Conservation (phyloP, 352 stramenopile species). For the Globisporangium mamillatum region DNA sequence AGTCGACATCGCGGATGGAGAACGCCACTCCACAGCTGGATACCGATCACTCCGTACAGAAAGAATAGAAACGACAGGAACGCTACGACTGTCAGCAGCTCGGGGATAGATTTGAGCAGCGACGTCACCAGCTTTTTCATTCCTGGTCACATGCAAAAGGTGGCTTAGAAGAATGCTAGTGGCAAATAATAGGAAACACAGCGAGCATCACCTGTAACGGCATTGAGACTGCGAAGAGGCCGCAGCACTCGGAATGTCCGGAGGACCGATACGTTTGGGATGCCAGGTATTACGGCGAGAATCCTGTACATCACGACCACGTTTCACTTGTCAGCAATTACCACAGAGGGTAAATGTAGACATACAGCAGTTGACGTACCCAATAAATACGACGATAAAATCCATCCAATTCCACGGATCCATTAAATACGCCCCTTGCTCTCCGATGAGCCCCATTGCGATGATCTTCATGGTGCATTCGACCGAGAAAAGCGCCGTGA, state of each 20-base stretch:
- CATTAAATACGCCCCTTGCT: constrained; percentile 75
- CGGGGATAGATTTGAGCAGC: constrained; percentile 71
- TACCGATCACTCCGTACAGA: constrained; percentile 79
- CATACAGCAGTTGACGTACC: constrained; percentile 32
- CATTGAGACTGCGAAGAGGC: constrained; percentile 55
- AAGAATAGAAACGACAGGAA: constrained; percentile 86
- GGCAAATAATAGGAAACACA: neutral
- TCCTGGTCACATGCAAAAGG: constrained; percentile 23
- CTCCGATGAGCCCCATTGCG: constrained; percentile 72
- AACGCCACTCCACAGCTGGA: constrained; percentile 79
- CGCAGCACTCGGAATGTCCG: constrained; percentile 62
- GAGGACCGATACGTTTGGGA: constrained; percentile 59
- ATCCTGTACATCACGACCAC: constrained; percentile 26
- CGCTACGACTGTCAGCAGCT: constrained; percentile 74
- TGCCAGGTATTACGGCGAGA: constrained; percentile 58
- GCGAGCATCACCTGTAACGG: constrained; percentile 38
- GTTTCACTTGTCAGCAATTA: neutral
- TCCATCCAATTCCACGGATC: constrained; percentile 91
- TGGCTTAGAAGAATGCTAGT: neutral
- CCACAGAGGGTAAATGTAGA: neutral
- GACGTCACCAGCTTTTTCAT: constrained; percentile 81
- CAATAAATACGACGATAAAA: constrained; percentile 86
- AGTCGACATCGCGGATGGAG: constrained; percentile 65
- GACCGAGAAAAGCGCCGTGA: constrained; percentile 77
- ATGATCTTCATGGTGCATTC: constrained; percentile 91